Conservation (phyloP, 2,329 filamentous ascomycete species). For the Cordyceps cateniannulata region DNA sequence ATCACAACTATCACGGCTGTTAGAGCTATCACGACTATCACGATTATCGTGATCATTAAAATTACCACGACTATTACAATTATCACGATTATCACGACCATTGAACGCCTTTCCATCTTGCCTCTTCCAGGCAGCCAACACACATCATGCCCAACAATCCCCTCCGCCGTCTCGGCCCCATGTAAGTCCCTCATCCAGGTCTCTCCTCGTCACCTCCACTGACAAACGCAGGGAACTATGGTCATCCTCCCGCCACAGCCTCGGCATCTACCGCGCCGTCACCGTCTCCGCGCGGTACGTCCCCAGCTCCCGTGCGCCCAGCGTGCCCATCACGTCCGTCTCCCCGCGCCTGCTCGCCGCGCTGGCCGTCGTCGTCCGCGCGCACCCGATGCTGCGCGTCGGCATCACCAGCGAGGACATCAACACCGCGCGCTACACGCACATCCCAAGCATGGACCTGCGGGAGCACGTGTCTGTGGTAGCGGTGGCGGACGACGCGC, state of each 20-base stretch:
- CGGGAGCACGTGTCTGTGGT: conserved; percentile 34
- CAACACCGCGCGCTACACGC: conserved; percentile 36
- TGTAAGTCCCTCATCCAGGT: conserved; percentile 21
- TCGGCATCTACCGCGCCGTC: conserved; percentile 43
- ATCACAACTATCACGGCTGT: no score
- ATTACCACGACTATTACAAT: no score
- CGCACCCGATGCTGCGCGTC: conserved; percentile 42
- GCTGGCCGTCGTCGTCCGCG: conserved; percentile 32
- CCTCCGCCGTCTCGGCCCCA: conserved; percentile 21
- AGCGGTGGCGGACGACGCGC: conserved; percentile 17
- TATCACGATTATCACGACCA: no score
- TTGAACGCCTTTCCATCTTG: no score
- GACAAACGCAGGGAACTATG: conserved; percentile 33
- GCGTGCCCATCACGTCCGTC: conserved; percentile 1
- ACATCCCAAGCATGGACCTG: conserved; percentile 37
- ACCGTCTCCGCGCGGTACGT: conserved; percentile 38
- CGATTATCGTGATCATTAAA: no score
- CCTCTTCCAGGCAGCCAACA: no score
- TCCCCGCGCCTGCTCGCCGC: conserved; percentile 28
- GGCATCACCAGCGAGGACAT: conserved; percentile 41
- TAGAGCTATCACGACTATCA: no score
- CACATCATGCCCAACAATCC: background rate
- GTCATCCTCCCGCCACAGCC: conserved; percentile 38
- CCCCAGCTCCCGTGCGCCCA: conserved; percentile 10
- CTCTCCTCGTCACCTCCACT: background rate